Percentiles rank a stretch among this genome's conserved stretches.
Evolutionary conservation across 441 rosid genomes (phyloP).

Genomic region (California macrophylla): DNA sequence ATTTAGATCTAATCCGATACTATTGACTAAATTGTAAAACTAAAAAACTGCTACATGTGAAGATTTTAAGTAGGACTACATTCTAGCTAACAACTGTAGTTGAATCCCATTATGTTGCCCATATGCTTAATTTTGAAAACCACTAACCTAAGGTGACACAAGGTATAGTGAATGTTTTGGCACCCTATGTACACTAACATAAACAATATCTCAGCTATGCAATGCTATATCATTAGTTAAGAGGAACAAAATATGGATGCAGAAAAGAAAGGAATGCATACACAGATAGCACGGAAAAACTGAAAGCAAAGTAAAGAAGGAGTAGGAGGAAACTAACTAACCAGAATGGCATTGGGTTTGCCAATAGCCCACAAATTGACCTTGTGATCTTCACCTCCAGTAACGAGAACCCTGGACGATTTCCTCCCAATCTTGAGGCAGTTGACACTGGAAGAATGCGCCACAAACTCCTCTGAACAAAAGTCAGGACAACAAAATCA

Average conservation of each 20-base stretch:
- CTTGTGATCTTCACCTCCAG: constrained; percentile 97
- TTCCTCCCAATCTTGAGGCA: constrained; percentile 97
- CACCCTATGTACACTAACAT: not conserved
- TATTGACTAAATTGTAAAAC: not conserved
- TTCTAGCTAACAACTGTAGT: not conserved
- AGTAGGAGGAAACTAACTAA: constrained; percentile 29
- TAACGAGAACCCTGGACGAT: constrained; percentile 82
- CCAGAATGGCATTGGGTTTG: constrained; percentile 92
- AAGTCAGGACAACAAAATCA: constrained; percentile 20
- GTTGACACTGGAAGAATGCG: constrained; percentile 84
- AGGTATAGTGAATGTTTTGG: not conserved
- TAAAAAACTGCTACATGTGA: not conserved
- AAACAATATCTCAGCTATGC: not conserved
- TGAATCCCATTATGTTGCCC: not conserved
- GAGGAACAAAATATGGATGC: not conserved
- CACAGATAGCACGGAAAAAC: not conserved
- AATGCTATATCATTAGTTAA: not conserved
- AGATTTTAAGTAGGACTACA: not conserved
- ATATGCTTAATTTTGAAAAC: not conserved
- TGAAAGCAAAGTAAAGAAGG: not conserved
- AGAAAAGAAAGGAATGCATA: not conserved
- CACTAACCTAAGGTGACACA: not conserved
- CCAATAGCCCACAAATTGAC: constrained; percentile 99
- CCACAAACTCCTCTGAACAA: constrained; percentile 91
- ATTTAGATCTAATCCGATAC: not conserved